Base-by-base conservation (phyloP, 2,329 filamentous ascomycete species). In the Aureobasidium sp. region DNA sequence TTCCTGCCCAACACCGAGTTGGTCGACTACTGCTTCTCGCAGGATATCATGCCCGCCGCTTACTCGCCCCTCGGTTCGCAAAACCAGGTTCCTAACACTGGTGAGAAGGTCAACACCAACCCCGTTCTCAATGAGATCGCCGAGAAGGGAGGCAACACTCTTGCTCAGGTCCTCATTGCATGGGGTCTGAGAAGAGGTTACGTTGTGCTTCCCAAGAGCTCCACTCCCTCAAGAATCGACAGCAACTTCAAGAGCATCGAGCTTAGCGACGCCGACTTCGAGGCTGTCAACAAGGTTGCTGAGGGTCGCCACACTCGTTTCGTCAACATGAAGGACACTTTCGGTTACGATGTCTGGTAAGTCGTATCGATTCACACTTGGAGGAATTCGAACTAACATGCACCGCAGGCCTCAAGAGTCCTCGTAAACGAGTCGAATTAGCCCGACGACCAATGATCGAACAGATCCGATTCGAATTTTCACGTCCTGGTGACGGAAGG, bases 281-380 rank as follows among this genome's bases (percentile, higher is more conserved):
- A 79, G 64, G 84, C 80, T 15, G 79, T 88, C 59, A 81, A 87
- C 74, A 73, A 78, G 64, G 86, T 90, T 8, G 86, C 86, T 1
- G 79, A 83, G 71, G 84, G 84, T 39, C 80, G 87, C 57, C 84
- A 88, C 73, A 83, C 81, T 30, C 83, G 88, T 41, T 90, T 91
- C 69, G 87, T 91, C 63, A 90, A 91, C 77, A 90, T 90, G 87
- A 90, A 89, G 80, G 87, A 89, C 66, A 89, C 86, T 1, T 90
- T 90, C 72, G 88, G 88, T 7, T 89, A 88, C 71, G 79, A 90
- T 67, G 82, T 90, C 54, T 77, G 76, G 76, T 58, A 48, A 58
- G 54, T 58, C 21, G 41, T 11, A 44, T 36, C 30, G 21, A 37
- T 39, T n/a, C n/a, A 37, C 7, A 9, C 11, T n/a, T 27, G 36